Conservation (phyloP, 2,329 filamentous ascomycete species). For the Microsporum audouinii region DNA sequence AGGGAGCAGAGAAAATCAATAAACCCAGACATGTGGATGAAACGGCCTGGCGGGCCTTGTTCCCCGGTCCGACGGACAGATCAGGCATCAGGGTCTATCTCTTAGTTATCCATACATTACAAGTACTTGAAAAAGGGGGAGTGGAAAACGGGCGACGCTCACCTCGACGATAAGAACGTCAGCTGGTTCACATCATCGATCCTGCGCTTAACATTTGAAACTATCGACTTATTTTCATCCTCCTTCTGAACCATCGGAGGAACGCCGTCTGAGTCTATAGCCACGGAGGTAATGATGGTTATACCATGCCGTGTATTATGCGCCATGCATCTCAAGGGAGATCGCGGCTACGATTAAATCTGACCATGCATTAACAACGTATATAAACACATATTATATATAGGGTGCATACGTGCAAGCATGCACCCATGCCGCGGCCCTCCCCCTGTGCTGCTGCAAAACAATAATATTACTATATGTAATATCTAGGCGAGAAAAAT, state of each 20-base stretch:
- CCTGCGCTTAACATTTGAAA: background rate
- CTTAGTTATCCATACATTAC: no score
- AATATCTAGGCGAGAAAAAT: no score
- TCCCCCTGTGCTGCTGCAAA: no score
- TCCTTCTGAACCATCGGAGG: background rate
- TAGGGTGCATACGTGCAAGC: background rate
- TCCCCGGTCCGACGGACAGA: background rate
- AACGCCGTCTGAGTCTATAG: background rate
- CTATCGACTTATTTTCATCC: background rate
- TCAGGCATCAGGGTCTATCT: background rate
- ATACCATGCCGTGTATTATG: background rate
- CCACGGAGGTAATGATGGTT: background rate
- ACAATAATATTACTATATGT: no score
- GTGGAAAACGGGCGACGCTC: background rate
- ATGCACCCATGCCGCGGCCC: background rate
- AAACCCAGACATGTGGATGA: background rate
- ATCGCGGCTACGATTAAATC: background rate
- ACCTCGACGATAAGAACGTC: background rate
- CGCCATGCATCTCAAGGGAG: background rate
- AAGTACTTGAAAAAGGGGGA: background rate
- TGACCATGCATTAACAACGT: background rate
- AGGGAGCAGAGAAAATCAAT: background rate
- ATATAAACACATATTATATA: background rate
- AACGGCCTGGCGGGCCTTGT: background rate
- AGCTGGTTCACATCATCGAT: background rate